These are phyloP conservation scores for Aspergillus fijiensis DNA, from an alignment of 2,329 filamentous ascomycete genomes.

Conservation along the genomic window DNA sequence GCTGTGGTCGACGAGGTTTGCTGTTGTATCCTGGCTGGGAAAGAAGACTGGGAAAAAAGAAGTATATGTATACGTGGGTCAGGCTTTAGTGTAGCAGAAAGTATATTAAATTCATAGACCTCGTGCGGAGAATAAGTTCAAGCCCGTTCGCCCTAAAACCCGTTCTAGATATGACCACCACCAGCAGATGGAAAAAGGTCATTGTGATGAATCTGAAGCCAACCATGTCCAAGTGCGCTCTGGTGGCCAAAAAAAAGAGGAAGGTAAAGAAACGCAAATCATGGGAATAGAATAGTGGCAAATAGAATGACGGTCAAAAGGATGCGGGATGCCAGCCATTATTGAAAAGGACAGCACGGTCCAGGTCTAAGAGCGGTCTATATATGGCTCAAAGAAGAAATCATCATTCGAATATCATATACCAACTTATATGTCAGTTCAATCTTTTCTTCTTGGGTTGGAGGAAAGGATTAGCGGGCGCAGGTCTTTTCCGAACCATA, in stretches of 20 bases:
- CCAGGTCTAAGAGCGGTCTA: not conserved
- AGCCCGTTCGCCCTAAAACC: not conserved
- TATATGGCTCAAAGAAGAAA: not conserved
- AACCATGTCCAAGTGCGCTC: not conserved
- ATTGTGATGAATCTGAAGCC: not conserved
- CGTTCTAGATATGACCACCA: not conserved
- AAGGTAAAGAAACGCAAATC: not conserved
- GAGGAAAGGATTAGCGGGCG: conserved; percentile 31
- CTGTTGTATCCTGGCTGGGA: not conserved
- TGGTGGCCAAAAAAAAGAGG: not conserved
- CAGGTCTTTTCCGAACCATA: conserved; percentile 30
- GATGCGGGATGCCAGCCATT: not conserved
- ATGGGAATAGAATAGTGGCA: not conserved
- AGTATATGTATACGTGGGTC: not conserved
- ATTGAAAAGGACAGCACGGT: not conserved
- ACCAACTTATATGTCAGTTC: conserved; percentile 13
- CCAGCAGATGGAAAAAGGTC: not conserved
- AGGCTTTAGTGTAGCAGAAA: not conserved
- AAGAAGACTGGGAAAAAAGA: not conserved
- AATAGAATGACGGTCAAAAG: not conserved
- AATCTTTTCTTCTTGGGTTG: conserved; percentile 32
- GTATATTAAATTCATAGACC: not conserved
- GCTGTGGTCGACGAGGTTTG: not conserved
- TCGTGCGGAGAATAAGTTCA: not conserved
- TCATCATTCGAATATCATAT: not conserved